Conservation (phyloP, 2,329 filamentous ascomycete species). For the Chrysoporthe deuterocubensis region DNA sequence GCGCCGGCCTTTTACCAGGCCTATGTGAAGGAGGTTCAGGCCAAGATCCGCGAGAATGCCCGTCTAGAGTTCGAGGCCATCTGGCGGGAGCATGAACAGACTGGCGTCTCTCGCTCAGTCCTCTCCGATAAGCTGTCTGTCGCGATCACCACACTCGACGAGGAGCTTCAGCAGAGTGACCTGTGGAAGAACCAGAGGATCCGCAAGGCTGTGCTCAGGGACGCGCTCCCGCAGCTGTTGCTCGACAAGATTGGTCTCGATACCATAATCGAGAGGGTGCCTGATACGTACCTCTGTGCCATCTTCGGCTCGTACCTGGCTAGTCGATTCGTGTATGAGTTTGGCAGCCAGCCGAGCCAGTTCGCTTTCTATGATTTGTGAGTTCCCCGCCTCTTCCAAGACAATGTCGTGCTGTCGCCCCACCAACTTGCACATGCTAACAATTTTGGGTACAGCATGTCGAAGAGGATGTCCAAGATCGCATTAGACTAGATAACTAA, state of each 20-base stretch:
- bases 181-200: conserved; percentile 85
- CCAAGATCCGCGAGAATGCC: conserved; percentile 88
- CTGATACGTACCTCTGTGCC: conserved; percentile 86
- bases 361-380: conserved; percentile 99
- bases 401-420: background rate
- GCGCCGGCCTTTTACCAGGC: conserved; percentile 89
- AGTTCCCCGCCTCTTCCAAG: conserved; percentile 48
- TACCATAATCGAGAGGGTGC: conserved; percentile 83
- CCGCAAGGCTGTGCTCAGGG: conserved; percentile 75
- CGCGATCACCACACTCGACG: conserved; percentile 94
- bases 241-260: conserved; percentile 90
- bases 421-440: conserved; percentile 37
- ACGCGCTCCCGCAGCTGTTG: conserved; percentile 84
- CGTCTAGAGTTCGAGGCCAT: conserved; percentile 96
- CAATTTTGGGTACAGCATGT: conserved; percentile 56
- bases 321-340: conserved; percentile 94
- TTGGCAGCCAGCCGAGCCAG: conserved; percentile 88
- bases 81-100: conserved; percentile 90
- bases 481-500: conserved; percentile 17
- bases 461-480: conserved; percentile 62
- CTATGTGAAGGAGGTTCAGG: conserved; percentile 91
- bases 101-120: conserved; percentile 78
- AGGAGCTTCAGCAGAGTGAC: conserved; percentile 92
- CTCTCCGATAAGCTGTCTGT: conserved; percentile 88
- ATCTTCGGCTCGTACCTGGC: conserved; percentile 97